A percentile compares a stretch with the other conserved stretches of the same genome.
phyloP scores from a whole-genome alignment of 805 yeast genomes.

The Cyberlindnera suaveolens region DNA sequence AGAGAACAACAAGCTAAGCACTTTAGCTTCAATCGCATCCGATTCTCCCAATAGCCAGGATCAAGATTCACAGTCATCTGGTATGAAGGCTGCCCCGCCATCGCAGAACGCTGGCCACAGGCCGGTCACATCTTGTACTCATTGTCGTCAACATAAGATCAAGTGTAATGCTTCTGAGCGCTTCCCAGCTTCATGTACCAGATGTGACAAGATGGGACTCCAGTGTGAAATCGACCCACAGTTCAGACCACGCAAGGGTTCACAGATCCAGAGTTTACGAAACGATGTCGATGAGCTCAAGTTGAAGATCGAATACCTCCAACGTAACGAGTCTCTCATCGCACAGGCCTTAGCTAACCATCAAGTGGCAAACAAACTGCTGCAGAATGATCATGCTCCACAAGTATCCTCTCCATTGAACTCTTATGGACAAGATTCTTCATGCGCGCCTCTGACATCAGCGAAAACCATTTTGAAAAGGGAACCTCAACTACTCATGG shows the following conservation, averaged over 20 bases:
- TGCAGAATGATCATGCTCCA: conserved; percentile 14
- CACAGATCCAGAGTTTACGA: conserved; percentile 76
- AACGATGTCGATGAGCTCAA: conserved; percentile 81
- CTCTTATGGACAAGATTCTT: conserved; percentile 4
- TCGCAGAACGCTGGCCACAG: conserved; percentile 52
- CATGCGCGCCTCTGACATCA: conserved; percentile 19
- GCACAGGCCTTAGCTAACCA: conserved; percentile 48
- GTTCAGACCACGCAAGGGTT: conserved; percentile 86
- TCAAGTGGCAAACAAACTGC: conserved; percentile 5
- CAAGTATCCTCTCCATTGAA: conserved; percentile 18
- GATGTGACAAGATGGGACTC: conserved; percentile 76
- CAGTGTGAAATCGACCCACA: conserved; percentile 87
- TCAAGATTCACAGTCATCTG: conserved; percentile 1
- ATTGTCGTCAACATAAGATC: conserved; percentile 91
- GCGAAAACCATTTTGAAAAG: conserved; percentile 40
- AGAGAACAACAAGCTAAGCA: conserved; percentile 12
- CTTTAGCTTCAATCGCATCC: conserved; percentile 11
- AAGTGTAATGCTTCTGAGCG: conserved; percentile 86
- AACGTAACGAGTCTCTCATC: conserved; percentile 60
- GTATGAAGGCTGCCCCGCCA: background rate
- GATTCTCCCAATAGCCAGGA: conserved; percentile 7
- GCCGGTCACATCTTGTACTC: conserved; percentile 90
- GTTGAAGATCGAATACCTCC: conserved; percentile 60
- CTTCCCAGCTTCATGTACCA: conserved; percentile 73
- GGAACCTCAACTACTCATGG: conserved; percentile 38